Conservation (phyloP, 2,329 filamentous ascomycete species). For the Colletotrichum viniferum region DNA sequence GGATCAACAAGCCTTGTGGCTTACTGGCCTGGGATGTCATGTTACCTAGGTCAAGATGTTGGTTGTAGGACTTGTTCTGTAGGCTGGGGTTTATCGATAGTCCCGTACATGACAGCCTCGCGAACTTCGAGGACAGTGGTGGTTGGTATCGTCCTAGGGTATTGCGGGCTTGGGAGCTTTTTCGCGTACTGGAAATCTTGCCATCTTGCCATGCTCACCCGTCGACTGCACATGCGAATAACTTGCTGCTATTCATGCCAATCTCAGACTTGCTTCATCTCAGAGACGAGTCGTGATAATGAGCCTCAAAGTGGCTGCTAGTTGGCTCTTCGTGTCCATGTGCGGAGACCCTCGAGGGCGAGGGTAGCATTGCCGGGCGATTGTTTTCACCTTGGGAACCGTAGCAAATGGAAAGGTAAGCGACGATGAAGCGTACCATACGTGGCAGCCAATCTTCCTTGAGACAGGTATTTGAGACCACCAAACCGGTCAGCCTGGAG, state of each 20-base stretch:
- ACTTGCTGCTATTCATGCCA: not conserved
- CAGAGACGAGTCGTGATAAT: not conserved
- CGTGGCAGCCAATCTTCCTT: not conserved
- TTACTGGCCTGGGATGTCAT: not conserved
- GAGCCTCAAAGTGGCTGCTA: not conserved
- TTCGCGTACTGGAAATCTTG: not conserved
- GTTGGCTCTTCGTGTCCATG: not conserved
- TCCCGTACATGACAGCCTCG: fast-evolving
- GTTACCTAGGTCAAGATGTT: not conserved
- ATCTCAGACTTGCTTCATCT: not conserved
- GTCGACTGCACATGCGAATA: not conserved
- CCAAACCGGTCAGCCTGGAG: not conserved
- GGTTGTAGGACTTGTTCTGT: not conserved
- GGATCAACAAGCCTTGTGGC: constrained; percentile 2
- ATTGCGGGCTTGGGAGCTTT: not conserved
- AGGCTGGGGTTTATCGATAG: not conserved
- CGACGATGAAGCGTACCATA: not conserved
- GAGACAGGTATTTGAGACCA: not conserved
- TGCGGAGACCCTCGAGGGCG: fast-evolving
- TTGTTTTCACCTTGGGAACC: fast-evolving
- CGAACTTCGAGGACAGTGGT: not conserved
- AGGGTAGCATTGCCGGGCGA: not conserved
- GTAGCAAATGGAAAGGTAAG: not conserved
- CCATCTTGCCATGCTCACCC: not conserved
- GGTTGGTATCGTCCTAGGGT: fast-evolving